A percentile compares a stretch with the other conserved stretches of the same genome.
Evolutionary conservation across 1,139 yeast species (phyloP).

Genomic region (Sugiyamaella paludigena): DNA sequence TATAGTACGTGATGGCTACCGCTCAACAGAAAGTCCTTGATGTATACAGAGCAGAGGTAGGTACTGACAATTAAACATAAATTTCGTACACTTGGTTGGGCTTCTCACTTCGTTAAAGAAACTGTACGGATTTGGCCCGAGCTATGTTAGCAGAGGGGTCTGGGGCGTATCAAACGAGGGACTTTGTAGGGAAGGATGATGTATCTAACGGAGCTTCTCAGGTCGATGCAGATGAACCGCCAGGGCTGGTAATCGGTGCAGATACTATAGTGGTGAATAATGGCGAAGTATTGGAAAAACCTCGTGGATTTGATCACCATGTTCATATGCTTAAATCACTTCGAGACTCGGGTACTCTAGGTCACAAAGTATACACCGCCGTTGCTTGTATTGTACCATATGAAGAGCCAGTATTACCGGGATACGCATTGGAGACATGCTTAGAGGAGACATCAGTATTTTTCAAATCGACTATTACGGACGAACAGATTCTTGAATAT

Average conservation of each 20-base stretch:
- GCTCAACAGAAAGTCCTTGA: constrained; percentile 62
- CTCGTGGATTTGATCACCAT: constrained; percentile 54
- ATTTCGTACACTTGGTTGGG: neutral
- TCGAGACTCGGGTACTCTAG: constrained; percentile 40
- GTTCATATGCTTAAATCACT: constrained; percentile 46
- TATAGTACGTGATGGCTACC: constrained; percentile 63
- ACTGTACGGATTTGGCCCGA: no score
- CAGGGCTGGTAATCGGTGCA: constrained; percentile 61
- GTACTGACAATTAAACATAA: constrained; percentile 15
- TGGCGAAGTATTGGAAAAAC: constrained; percentile 73
- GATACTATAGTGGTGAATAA: constrained; percentile 76
- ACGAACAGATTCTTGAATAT: constrained; percentile 56
- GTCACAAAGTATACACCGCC: constrained; percentile 63
- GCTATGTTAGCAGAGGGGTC: neutral
- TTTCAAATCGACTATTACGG: constrained; percentile 50
- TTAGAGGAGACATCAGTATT: constrained; percentile 49
- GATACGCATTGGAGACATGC: constrained; percentile 39
- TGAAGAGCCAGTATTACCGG: constrained; percentile 41
- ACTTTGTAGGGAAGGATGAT: neutral
- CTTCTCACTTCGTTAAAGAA: neutral
- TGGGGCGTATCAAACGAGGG: neutral
- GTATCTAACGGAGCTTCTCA: constrained; percentile 4
- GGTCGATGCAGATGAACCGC: constrained; percentile 39
- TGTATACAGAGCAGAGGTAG: constrained; percentile 49
- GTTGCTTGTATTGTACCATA: constrained; percentile 52